Conservation (phyloP, 2,329 filamentous ascomycete species). For the Neurospora sp. region DNA sequence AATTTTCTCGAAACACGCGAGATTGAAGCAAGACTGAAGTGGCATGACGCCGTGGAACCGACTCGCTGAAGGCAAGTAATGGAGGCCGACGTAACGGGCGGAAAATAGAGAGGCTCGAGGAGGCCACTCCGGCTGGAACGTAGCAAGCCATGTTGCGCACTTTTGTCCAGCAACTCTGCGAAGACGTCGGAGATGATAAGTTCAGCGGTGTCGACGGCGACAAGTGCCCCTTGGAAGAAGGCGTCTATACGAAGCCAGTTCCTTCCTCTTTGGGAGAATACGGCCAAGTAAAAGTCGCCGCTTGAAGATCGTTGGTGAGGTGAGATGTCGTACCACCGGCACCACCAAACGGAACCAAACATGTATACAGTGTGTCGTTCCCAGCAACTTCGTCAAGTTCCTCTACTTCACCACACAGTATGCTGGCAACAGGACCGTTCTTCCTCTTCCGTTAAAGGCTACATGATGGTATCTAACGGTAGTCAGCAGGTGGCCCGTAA, state of each 20-base stretch:
- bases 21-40: not conserved
- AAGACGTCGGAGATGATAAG: not conserved
- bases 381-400: not conserved
- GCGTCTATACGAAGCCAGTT: not conserved
- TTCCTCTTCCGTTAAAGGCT: not conserved
- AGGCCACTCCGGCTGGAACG: not conserved
- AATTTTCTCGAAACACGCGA: not conserved
- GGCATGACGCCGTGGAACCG: not conserved
- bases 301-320: not conserved
- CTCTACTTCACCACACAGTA: not conserved
- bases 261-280: not conserved
- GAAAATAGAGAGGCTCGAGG: not conserved
- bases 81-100: not conserved
- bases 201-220: not conserved
- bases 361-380: not conserved
- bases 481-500: not conserved
- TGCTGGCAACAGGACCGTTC: not conserved
- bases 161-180: not conserved
- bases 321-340: not conserved
- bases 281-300: not conserved
- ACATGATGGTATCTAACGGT: not conserved
- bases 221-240: not conserved
- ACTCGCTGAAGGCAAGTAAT: not conserved
- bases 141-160: not conserved
- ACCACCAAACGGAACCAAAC: not conserved